These are phyloP conservation scores for Saccharomycopsis crataegensis DNA, from an alignment of 1,139 yeast species.

Conservation along the genomic window DNA sequence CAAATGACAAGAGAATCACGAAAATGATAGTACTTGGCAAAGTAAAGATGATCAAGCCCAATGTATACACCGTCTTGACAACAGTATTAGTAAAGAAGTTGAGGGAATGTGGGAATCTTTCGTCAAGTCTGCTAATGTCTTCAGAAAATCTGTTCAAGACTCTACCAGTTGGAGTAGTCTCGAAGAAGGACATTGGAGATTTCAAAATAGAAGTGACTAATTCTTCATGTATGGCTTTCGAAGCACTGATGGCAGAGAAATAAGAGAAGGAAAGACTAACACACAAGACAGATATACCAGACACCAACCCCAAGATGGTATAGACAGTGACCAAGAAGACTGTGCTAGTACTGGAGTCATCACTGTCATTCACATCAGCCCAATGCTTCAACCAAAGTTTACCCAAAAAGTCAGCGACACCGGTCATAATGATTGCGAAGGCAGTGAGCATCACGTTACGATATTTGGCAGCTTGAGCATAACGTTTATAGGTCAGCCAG, in stretches of 20 bases:
- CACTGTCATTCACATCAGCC: slow-evolving; percentile 45
- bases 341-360: slow-evolving; percentile 34
- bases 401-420: slow-evolving; percentile 40
- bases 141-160: slow-evolving; percentile 62
- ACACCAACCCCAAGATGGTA: slow-evolving; percentile 48
- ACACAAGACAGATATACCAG: slow-evolving; percentile 40
- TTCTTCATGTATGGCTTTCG: slow-evolving; percentile 49
- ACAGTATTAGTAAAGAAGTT: slow-evolving; percentile 37
- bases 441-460: slow-evolving; percentile 43
- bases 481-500: slow-evolving; percentile 51
- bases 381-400: slow-evolving; percentile 55
- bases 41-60: slow-evolving; percentile 41
- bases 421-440: slow-evolving; percentile 34
- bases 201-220: slow-evolving; percentile 59
- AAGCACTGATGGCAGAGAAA: slow-evolving; percentile 58
- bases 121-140: slow-evolving; percentile 60
- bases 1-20: slow-evolving; percentile 34
- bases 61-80: slow-evolving; percentile 40
- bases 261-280: slow-evolving; percentile 53
- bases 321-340: slow-evolving; percentile 49
- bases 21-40: slow-evolving; percentile 45
- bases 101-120: slow-evolving; percentile 40
- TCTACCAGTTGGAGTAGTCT: slow-evolving; percentile 77
- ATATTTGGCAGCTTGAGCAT: slow-evolving; percentile 62
- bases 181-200: slow-evolving; percentile 74